phyloP scores from a whole-genome alignment of 2,329 filamentous ascomycete species.

The Xylaria sp. region DNA sequence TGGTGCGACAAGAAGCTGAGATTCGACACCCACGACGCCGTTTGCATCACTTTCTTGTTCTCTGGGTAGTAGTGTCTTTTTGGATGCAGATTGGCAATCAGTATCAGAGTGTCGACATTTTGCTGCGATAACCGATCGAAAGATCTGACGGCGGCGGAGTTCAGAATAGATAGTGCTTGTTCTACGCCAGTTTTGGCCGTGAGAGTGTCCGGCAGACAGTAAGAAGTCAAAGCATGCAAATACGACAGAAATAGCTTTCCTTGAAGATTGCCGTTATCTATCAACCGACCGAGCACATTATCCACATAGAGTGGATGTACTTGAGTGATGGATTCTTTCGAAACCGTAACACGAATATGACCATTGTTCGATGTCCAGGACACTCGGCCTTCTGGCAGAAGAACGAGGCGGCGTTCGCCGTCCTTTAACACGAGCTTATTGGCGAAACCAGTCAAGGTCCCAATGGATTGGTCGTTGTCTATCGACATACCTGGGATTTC shows the following conservation, averaged over 20 bases:
- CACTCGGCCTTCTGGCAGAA: conserved; percentile 13
- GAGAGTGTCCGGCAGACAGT: conserved; percentile 59
- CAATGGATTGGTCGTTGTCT: conserved; percentile 2
- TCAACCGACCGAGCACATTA: conserved; percentile 2
- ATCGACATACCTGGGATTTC: conserved; percentile 14
- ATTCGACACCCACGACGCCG: neutral
- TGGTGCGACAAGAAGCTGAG: conserved; percentile 11
- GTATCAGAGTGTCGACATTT: neutral
- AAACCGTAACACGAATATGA: conserved; percentile 3
- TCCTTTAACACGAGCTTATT: conserved; percentile 17
- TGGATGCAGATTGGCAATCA: neutral
- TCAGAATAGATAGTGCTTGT: conserved; percentile 58
- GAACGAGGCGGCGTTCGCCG: neutral
- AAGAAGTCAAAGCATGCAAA: conserved; percentile 66
- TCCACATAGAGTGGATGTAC: conserved; percentile 6
- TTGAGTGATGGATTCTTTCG: neutral
- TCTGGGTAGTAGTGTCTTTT: conserved; percentile 9
- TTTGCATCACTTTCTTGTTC: conserved; percentile 6
- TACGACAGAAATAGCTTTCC: conserved; percentile 19
- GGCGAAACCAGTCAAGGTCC: conserved; percentile 2
- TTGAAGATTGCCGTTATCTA: conserved; percentile 11
- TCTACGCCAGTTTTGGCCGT: conserved; percentile 65
- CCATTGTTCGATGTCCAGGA: neutral
- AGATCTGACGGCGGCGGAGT: conserved; percentile 42
- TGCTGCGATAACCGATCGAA: conserved; percentile 2